phyloP scores from a whole-genome alignment of 75 land plant species.

The Cryptomeria japonica region DNA sequence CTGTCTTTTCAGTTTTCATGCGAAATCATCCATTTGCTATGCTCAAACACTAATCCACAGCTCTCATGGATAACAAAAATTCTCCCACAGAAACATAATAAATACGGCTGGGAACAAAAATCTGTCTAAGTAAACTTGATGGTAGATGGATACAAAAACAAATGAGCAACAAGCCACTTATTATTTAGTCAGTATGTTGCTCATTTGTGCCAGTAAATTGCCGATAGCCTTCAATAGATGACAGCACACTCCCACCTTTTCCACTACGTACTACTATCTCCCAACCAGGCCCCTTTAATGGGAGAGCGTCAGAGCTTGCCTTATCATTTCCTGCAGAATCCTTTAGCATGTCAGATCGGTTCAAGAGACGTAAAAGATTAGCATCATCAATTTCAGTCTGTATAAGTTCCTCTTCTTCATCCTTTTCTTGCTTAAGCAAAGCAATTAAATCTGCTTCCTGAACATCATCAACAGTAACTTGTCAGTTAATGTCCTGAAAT shows the following conservation, averaged over 20 bases:
- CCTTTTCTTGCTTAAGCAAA: conserved; percentile 58
- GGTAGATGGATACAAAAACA: not conserved
- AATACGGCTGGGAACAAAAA: not conserved
- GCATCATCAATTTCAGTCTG: conserved; percentile 86
- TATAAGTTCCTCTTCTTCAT: conserved; percentile 75
- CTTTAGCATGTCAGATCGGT: conserved; percentile 61
- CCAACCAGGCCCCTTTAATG: conserved; percentile 93
- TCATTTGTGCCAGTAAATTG: conserved; percentile 9
- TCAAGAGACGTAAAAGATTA: conserved; percentile 55
- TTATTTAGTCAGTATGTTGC: not conserved
- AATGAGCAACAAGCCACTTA: not conserved
- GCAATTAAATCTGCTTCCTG: conserved; percentile 83
- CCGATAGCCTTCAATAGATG: conserved; percentile 58
- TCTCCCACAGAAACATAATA: not conserved
- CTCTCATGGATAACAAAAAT: not conserved
- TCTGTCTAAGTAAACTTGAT: not conserved
- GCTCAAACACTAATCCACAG: not conserved
- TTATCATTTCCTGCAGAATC: not conserved
- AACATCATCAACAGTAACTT: not conserved
- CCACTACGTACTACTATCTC: conserved; percentile 74
- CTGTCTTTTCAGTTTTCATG: not conserved
- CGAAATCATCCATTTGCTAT: not conserved
- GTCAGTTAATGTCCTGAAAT: not conserved
- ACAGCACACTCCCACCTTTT: conserved; percentile 52
- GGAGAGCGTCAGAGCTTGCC: conserved; percentile 16